These are phyloP conservation scores for Phoma herbarum DNA, from an alignment of 2,329 filamentous ascomycete species.

Conservation along the genomic window DNA sequence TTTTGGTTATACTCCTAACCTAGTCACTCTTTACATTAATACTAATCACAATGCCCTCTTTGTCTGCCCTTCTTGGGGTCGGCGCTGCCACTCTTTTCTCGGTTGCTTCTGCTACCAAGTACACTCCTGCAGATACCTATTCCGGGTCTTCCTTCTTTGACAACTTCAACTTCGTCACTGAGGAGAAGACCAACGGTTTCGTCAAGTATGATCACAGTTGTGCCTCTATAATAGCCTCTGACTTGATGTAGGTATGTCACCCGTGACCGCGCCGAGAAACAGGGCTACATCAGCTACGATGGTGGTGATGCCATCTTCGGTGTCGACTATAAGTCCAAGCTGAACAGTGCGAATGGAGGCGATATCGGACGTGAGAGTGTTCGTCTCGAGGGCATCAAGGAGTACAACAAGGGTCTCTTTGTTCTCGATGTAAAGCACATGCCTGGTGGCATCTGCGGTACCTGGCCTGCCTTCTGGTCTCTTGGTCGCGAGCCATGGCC, in stretches of 20 bases:
- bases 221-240: constrained; percentile 12
- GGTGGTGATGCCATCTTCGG: constrained; percentile 50
- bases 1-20: constrained; percentile 24
- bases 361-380: constrained; percentile 40
- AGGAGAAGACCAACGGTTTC: constrained; percentile 37
- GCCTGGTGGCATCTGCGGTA: constrained; percentile 42
- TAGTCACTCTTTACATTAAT: constrained; percentile 35
- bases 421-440: constrained; percentile 45
- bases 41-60: constrained; percentile 38
- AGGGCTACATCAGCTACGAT: constrained; percentile 19
- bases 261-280: constrained; percentile 5
- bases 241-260: constrained; percentile 10
- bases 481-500: constrained; percentile 43
- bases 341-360: constrained; percentile 23
- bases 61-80: constrained; percentile 39
- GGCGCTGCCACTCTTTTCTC: constrained; percentile 35
- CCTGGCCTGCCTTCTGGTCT: constrained; percentile 48
- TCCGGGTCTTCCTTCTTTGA: constrained; percentile 36
- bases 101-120: constrained; percentile 32
- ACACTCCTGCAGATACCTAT: constrained; percentile 30
- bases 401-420: constrained; percentile 45
- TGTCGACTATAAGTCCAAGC: constrained; percentile 51
- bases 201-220: constrained; percentile 30
- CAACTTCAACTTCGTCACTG: constrained; percentile 39
- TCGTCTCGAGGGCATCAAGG: constrained; percentile 40